These are phyloP conservation scores for Fusarium falciforme DNA, from an alignment of 2,329 filamentous ascomycete genomes.

Conservation along the genomic window DNA sequence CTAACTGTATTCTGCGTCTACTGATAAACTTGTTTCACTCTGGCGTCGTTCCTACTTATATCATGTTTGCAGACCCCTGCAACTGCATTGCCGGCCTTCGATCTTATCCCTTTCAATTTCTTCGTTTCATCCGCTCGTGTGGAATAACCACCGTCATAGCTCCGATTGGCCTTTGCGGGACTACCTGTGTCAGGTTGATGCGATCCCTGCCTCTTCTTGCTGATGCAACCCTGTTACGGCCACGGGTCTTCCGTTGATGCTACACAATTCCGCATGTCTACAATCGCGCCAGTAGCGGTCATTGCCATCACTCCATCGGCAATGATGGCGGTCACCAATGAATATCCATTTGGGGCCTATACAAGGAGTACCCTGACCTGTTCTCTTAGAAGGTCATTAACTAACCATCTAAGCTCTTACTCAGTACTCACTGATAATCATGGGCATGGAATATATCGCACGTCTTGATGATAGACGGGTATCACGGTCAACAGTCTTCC, in stretches of 20 bases:
- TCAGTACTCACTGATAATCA: neutral
- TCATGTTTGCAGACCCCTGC: neutral
- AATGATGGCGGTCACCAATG: neutral
- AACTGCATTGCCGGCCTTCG: slow-evolving; percentile 12
- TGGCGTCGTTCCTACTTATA: neutral
- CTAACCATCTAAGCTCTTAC: neutral
- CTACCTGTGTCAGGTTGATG: slow-evolving; percentile 1
- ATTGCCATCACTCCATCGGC: neutral
- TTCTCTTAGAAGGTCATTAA: neutral
- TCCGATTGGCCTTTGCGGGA: neutral
- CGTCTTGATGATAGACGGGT: neutral
- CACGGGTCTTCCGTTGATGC: neutral
- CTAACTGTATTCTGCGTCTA: neutral
- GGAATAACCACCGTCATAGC: slow-evolving; percentile 8
- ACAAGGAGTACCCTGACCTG: neutral
- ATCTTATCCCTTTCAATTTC: slow-evolving; percentile 6
- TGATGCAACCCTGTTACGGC: neutral
- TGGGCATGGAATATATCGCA: neutral
- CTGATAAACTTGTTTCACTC: neutral
- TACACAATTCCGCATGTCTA: neutral
- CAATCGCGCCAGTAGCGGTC: neutral
- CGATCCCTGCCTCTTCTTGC: neutral
- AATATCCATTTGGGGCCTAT: neutral
- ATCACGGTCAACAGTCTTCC: neutral
- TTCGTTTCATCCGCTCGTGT: slow-evolving; percentile 15